Evolutionary conservation across 2,329 filamentous ascomycete species (phyloP), one percentile per base, ranked within the genome.

Genomic region (Nigrospora sphaerica): DNA sequence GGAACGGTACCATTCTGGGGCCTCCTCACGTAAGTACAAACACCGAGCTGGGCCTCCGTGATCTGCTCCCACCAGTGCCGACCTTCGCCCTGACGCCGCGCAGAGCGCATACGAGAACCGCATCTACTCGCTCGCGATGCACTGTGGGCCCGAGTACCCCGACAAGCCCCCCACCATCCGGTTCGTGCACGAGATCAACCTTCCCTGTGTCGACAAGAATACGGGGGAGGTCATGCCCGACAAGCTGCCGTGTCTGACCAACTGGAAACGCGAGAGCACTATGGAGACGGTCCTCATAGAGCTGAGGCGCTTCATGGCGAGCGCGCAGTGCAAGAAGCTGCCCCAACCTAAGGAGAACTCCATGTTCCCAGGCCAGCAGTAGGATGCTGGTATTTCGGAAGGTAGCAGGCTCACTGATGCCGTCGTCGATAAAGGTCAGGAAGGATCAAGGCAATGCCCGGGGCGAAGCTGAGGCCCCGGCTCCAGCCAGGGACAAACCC

Each of bases 111-210:
- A 97, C 66, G 93, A 98, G 76, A 98, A 98, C 72, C 87, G 93
- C 61, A 98, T 98, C 72, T 98, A 98, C 77, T 95, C 89, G 57
- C 80, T 98, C 60, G 95, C 92, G 70, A 95, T 98, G 73, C 86
- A 95, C 73, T 98, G 93, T 73, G 91, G 90, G 52, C 77, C 83
- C 42, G 75, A 87, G 48, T 98, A 98, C 67, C 93, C 93, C 44
- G 90, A 95, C 64, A 74, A 80, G 52, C 93, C 93, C 39, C 93
- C 93, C 0, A 83, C 85, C 44, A 88, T 98, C 60, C 84, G 92
- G 61, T 98, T 98, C 69, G 83, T 93, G 59, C 95, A 87, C 60
- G 87, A 89, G 68, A 85, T 98, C 71, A 96, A 97, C 71, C 80
- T 97, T n/a, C 93, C 93, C 23, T 95, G 92, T 61, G 93, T 98